Base-by-base conservation (phyloP, 345 rosid genomes). In the Gossypium stocksii region DNA sequence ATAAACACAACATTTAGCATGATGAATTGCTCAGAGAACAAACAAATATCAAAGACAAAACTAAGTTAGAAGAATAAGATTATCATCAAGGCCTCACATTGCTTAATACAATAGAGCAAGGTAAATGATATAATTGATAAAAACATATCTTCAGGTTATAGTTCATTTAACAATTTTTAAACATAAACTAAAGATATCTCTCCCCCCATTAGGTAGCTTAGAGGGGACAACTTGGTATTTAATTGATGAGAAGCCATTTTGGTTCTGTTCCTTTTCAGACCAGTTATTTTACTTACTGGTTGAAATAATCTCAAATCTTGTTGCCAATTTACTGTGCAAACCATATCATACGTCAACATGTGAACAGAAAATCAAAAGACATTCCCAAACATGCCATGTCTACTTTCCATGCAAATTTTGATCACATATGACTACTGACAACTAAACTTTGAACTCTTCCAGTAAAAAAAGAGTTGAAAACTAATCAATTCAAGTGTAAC, bases 1-100 rank as follows among this genome's bases (percentile, higher is more conserved):
- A 67, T 66, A 71, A 86, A 83, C 70, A 19, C 71, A 63, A 29
- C 7, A 45, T 23, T 56, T 70, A 61, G 73, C 16, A 49, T n/a
- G 23, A 57, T 51, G 52, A 27, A 45, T 27, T 65, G 45, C 23
- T 43, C 16, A 66, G 51, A 65, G 15, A 72, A 17, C 19, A 22
- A 61, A 38, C 8, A 15, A 56, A 46, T 5, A 74, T 9, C 17
- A 48, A 34, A 74, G 3, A 17, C 16, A 62, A 38, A 44, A 44
- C 66, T 63, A 19, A 62, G 71, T 51, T 38, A 57, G 41, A 59
- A 58, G 56, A 41, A 57, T n/a, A 56, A 71, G 19, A 52, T 17
- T 46, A 15, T 68, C 8, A 69, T 69, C n/a, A n/a, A 49, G 58
- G n/a, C 23, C 23, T 49, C 51, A 23, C 52, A 23, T 2, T 48